Evolutionary conservation across 768 basidiomycete genomes (phyloP), one percentile per base, ranked within the genome.

Genomic region (Termitomyces sp.): DNA sequence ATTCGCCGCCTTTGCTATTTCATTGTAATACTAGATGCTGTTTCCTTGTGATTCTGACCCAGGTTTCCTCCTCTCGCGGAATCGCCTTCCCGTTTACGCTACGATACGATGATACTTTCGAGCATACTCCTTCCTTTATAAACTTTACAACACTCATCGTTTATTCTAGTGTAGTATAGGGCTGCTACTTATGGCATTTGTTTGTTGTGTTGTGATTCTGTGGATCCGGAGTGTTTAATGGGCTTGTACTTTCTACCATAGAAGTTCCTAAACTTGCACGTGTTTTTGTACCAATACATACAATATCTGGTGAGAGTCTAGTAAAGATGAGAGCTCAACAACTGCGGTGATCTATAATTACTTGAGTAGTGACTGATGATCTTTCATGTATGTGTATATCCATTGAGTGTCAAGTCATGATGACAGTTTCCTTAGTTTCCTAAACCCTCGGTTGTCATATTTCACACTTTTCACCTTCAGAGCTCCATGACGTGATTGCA

Each of bases 101-200:
- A 42, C 20, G 33, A 36, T 50, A 30, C 37, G 37, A 30, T 37
- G 52, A 53, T n/a, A 34, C 16, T 48, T 5, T 6, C 22, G 36
- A 33, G 8, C 24, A 43, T 54, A 54, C 20, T 33, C 20, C 12
- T 51, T 53, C 14, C 3, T 9, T 44, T 5, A n/a, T 12, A 24
- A n/a, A 22, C 30, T 33, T 6, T 20, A 30, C 10, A 27, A 33
- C 10, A 20, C 36, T 42, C 37, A 44, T 46, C n/a, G 10, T 36
- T 40, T 52, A 53, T 58, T 44, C 42, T 53, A 32, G 34, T 53
- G 49, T 49, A 32, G 34, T 53, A 43, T 49, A 39, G 42, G 34
- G 22, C 2, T 34, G 30, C 24, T 45, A n/a, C n/a, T n/a, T n/a
- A 33, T 34, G 49, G 20, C 22, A 20, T 14, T n/a, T 44, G 10